Evolutionary conservation across 2,329 filamentous ascomycete genomes (phyloP).

Genomic region (Fusarium luffae): DNA sequence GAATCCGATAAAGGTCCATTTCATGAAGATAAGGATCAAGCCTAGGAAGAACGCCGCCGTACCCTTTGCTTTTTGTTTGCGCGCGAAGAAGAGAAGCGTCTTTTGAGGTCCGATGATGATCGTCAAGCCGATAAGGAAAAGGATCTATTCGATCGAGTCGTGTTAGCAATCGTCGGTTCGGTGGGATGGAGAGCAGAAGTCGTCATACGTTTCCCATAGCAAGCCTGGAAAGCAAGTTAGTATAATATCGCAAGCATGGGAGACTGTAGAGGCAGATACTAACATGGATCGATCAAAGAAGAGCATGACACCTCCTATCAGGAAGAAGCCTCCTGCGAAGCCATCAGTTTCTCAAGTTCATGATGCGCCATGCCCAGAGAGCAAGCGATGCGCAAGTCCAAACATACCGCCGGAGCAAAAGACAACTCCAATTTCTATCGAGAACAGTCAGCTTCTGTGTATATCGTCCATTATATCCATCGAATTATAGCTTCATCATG

Average conservation of each 20-base stretch:
- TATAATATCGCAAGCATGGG: slow-evolving; percentile 80
- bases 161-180: slow-evolving; percentile 30
- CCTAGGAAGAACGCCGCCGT: slow-evolving; percentile 88
- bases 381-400: slow-evolving; percentile 40
- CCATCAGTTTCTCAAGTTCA: slow-evolving; percentile 31
- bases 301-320: slow-evolving; percentile 91
- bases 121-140: slow-evolving; percentile 96
- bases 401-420: slow-evolving; percentile 97
- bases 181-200: slow-evolving; percentile 10
- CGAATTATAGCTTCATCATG: slow-evolving; percentile 1
- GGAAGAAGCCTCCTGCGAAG: slow-evolving; percentile 85
- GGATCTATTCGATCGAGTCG: slow-evolving; percentile 70
- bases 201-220: slow-evolving; percentile 94
- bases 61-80: slow-evolving; percentile 91
- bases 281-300: slow-evolving; percentile 98
- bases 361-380: slow-evolving; percentile 36
- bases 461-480: neutral
- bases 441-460: slow-evolving; percentile 47
- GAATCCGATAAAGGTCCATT: slow-evolving; percentile 94
- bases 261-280: slow-evolving; percentile 48
- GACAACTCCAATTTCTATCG: slow-evolving; percentile 91
- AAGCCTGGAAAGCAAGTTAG: slow-evolving; percentile 80
- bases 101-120: slow-evolving; percentile 95
- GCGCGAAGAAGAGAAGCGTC: slow-evolving; percentile 92
- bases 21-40: slow-evolving; percentile 84